Evolutionary conservation across 2,329 filamentous ascomycete species (phyloP).

Genomic region (Coniochaeta pulveracea): DNA sequence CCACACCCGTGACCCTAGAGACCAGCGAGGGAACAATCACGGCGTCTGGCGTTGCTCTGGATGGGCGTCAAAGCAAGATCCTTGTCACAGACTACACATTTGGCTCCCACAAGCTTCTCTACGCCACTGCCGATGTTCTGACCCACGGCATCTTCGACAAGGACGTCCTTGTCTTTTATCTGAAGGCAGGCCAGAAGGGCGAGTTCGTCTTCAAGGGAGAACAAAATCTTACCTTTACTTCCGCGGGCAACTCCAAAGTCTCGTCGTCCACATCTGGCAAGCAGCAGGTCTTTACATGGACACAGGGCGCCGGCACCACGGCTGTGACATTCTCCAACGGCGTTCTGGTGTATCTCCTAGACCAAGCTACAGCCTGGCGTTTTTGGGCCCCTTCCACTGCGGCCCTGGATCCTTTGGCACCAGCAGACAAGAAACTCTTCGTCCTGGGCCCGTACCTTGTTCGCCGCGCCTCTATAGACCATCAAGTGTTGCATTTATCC

Average conservation of each 20-base stretch:
- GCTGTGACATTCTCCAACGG: conserved; percentile 36
- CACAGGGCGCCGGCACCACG: conserved; percentile 31
- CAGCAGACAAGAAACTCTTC: conserved; percentile 37
- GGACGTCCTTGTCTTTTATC: conserved; percentile 35
- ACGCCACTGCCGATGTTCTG: conserved; percentile 37
- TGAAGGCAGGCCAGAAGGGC: conserved; percentile 34
- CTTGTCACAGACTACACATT: conserved; percentile 40
- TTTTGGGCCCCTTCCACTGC: conserved; percentile 38
- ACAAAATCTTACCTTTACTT: conserved; percentile 23
- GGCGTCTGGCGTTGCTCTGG: conserved; percentile 33
- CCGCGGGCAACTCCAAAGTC: conserved; percentile 27
- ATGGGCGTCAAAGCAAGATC: conserved; percentile 41
- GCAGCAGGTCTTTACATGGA: conserved; percentile 29
- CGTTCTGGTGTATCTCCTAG: conserved; percentile 38
- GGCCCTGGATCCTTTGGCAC: conserved; percentile 28
- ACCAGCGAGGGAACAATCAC: conserved; percentile 31
- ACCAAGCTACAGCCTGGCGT: conserved; percentile 39
- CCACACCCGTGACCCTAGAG: conserved; percentile 32
- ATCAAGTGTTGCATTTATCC: conserved; percentile 38
- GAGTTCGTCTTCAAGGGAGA: conserved; percentile 34
- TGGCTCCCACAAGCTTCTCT: conserved; percentile 33
- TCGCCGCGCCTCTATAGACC: conserved; percentile 38
- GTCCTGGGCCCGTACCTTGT: conserved; percentile 45
- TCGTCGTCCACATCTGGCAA: conserved; percentile 14
- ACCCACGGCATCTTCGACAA: conserved; percentile 32